A percentile compares a stretch with the other conserved stretches of the same genome.
Conservation (phyloP, 78 protist species). For the Dictyostelium capitatum region DNA sequence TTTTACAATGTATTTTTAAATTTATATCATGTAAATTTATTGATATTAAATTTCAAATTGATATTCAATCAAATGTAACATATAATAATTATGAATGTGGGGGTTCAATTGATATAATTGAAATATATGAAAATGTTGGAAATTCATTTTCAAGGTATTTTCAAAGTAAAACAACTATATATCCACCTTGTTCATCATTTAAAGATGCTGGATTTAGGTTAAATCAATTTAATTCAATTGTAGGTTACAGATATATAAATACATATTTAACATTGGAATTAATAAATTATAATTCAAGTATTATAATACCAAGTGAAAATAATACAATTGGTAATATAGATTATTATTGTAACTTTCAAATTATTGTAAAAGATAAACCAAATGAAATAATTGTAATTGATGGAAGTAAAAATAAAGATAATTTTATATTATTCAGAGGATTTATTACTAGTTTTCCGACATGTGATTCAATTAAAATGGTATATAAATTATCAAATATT, state of each 20-base stretch:
- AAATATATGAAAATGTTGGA: not conserved
- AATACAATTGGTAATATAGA: not conserved
- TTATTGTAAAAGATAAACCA: not conserved
- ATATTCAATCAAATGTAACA: not conserved
- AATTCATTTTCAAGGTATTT: not conserved
- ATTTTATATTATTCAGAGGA: not conserved
- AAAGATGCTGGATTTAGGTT: not conserved
- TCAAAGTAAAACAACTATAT: not conserved
- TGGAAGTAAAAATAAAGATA: not conserved
- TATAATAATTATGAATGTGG: not conserved
- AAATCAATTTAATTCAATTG: too few relatives aligned
- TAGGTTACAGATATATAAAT: too few relatives aligned
- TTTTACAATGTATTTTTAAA: too few relatives aligned
- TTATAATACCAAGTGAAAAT: too few relatives aligned
- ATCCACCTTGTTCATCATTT: not conserved
- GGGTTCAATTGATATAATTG: not conserved
- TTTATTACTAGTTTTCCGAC: not conserved
- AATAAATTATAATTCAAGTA: too few relatives aligned
- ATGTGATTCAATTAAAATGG: not conserved
- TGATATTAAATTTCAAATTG: not conserved
- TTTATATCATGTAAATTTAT: not conserved
- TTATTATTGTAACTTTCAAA: not conserved
- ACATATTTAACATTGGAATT: too few relatives aligned
- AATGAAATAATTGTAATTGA: not conserved
- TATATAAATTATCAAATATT: not conserved